A percentile compares a stretch with the other conserved stretches of the same genome.
These are phyloP conservation scores for Zalerion maritima DNA, from an alignment of 495 filamentous ascomycete species.

Conservation along the genomic window DNA sequence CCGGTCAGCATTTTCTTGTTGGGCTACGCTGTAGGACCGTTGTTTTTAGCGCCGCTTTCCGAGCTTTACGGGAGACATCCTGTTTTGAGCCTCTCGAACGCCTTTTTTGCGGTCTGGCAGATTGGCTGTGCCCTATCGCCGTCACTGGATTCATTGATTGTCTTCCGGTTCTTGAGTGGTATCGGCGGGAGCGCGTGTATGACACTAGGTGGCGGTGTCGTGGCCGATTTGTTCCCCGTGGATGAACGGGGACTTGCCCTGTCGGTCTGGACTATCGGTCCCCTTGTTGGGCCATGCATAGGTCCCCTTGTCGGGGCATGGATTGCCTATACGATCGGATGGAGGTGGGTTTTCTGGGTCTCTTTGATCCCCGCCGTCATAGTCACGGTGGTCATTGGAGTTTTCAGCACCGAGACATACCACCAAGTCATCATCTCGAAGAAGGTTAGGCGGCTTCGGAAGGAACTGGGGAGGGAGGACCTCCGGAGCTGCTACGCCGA, in stretches of 20 bases:
- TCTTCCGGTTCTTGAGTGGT: slow-evolving; percentile 52
- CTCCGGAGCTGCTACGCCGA: slow-evolving; percentile 22
- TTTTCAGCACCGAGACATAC: slow-evolving; percentile 42
- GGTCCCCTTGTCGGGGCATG: slow-evolving; percentile 41
- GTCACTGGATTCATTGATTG: slow-evolving; percentile 40
- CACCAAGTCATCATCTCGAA: slow-evolving; percentile 33
- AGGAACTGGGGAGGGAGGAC: slow-evolving; percentile 19
- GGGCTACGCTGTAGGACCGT: slow-evolving; percentile 40
- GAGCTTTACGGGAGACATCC: slow-evolving; percentile 59
- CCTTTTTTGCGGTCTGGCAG: slow-evolving; percentile 55
- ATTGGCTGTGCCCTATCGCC: slow-evolving; percentile 55
- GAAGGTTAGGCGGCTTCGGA: slow-evolving; percentile 29
- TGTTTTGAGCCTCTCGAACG: slow-evolving; percentile 45
- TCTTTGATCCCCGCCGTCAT: slow-evolving; percentile 33
- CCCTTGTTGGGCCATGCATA: slow-evolving; percentile 25
- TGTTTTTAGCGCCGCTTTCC: slow-evolving; percentile 53
- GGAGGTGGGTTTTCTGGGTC: slow-evolving; percentile 51
- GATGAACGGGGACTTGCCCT: slow-evolving; percentile 44
- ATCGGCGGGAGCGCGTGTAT: slow-evolving; percentile 39
- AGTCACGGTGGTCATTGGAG: slow-evolving; percentile 24
- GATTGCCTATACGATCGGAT: slow-evolving; percentile 35
- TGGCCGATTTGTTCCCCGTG: slow-evolving; percentile 40
- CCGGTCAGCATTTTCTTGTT: slow-evolving; percentile 42
- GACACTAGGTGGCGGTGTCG: slow-evolving; percentile 38
- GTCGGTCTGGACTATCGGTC: slow-evolving; percentile 32